Evolutionary conservation across 2,329 filamentous ascomycete genomes (phyloP), one percentile per base, ranked within the genome.

Genomic region (Ophiostoma fasciatum): DNA sequence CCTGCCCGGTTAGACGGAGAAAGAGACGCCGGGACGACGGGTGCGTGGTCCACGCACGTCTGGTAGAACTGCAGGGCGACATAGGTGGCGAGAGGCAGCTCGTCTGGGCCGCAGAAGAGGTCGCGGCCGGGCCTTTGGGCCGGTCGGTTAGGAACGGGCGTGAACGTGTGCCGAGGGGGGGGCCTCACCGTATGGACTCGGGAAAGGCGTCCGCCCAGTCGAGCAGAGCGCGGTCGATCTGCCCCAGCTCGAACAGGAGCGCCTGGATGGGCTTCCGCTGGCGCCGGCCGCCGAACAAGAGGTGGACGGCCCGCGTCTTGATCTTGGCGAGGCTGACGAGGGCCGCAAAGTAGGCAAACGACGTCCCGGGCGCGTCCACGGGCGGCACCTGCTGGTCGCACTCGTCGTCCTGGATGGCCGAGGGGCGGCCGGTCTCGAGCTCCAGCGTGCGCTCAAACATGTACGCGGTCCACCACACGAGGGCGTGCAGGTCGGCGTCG

Each of bases 171-270:
- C n/a, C n/a, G n/a, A n/a, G n/a, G n/a, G n/a, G n/a, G n/a, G n/a
- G n/a, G n/a, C n/a, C 28, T 11, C 5, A 32, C 20, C 35, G 20
- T 2, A 36, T 30, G 2, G 36, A 33, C 21, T 38, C 39, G 10
- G 39, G 39, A 20, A 41, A 36, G 5, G 17, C n/a, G 26, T 34
- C 33, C 11, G 39, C 33, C 39, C 39, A 41, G 27, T 41, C 33
- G 13, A 41, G 19, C 10, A 41, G 32, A 6, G 36, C 39, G 4
- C 36, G 29, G 36, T 41, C 39, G 26, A 39, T 17, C 4, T 29
- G 29, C 4, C 39, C 39, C 36, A 39, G 29, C 14, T 41, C 39
- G 7, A 36, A 28, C 6, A 41, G 22, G 20, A 41, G 18, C n/a
- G 23, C 30, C 3, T 21, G 28, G 15, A 41, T 26, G 9, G 39